phyloP scores from a whole-genome alignment of 495 filamentous ascomycete genomes.

The Annulohypoxylon moriforme region DNA sequence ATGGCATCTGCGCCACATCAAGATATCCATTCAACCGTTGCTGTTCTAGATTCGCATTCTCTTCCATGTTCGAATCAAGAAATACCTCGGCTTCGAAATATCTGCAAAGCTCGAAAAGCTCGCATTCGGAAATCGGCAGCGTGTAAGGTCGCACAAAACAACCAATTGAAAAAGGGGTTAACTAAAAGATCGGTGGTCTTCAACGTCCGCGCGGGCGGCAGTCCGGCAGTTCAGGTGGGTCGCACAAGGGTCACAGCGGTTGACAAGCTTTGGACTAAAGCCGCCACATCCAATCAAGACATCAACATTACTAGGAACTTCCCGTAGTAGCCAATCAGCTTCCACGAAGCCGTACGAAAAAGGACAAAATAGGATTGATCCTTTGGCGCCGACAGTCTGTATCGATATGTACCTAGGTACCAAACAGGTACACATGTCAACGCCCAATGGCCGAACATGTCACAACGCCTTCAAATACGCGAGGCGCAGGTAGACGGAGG shows the following conservation, averaged over 20 bases:
- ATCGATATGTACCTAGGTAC: too few species aligned
- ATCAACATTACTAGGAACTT: slow-evolving; percentile 19
- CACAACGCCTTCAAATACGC: slow-evolving; percentile 17
- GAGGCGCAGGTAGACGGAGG: not conserved
- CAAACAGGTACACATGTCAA: not conserved
- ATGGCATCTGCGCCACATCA: not conserved
- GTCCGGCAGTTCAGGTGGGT: slow-evolving; percentile 1
- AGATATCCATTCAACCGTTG: not conserved
- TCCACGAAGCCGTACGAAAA: not conserved
- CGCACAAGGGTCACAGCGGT: slow-evolving; percentile 20
- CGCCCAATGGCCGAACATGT: slow-evolving; percentile 25
- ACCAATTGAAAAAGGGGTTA: not conserved
- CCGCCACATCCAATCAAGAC: slow-evolving; percentile 26
- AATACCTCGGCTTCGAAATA: not conserved
- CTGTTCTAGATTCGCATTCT: not conserved
- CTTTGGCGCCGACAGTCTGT: slow-evolving; percentile 25
- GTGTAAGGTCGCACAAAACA: slow-evolving; percentile 8
- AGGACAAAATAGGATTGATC: not conserved
- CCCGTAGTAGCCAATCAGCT: slow-evolving; percentile 12
- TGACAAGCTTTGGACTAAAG: not conserved
- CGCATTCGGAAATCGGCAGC: not conserved
- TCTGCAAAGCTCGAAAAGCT: not conserved
- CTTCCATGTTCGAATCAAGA: not conserved
- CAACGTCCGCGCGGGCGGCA: slow-evolving; percentile 15
- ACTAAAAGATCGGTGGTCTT: not conserved